phyloP scores from a whole-genome alignment of 2,329 filamentous ascomycete genomes.

The Cyphellophora europaea region DNA sequence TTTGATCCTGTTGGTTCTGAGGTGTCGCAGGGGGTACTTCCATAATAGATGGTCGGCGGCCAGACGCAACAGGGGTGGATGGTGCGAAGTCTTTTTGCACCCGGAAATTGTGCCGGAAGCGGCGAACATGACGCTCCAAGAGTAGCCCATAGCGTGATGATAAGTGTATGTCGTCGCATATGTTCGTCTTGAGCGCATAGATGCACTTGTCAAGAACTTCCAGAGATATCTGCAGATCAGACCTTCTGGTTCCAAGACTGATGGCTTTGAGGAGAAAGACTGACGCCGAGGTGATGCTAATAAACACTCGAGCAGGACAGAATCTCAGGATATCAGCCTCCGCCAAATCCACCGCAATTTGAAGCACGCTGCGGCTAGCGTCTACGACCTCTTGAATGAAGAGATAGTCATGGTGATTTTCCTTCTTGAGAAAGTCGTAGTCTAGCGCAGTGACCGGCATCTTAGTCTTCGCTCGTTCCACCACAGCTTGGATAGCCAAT shows the following conservation, averaged over 20 bases:
- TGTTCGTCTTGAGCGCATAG: slow-evolving; percentile 37
- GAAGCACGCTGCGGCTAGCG: slow-evolving; percentile 42
- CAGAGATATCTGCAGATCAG: slow-evolving; percentile 39
- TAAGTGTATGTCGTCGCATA: slow-evolving; percentile 43
- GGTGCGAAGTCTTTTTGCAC: slow-evolving; percentile 21
- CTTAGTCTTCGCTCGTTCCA: slow-evolving; percentile 36
- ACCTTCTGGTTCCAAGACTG: slow-evolving; percentile 40
- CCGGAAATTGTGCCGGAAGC: slow-evolving; percentile 28
- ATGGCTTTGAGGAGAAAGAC: slow-evolving; percentile 46
- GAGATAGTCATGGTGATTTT: slow-evolving; percentile 32
- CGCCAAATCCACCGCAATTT: slow-evolving; percentile 39
- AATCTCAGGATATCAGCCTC: slow-evolving; percentile 39
- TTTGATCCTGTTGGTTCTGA: neutral
- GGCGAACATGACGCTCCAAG: slow-evolving; percentile 36
- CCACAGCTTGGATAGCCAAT: slow-evolving; percentile 48
- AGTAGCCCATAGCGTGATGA: slow-evolving; percentile 42
- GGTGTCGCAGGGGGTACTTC: neutral
- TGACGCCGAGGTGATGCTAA: slow-evolving; percentile 45
- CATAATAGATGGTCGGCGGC: neutral
- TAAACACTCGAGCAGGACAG: slow-evolving; percentile 43
- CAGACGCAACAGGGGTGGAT: neutral
- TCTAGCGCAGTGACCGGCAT: neutral
- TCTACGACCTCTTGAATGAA: slow-evolving; percentile 50
- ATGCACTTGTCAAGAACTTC: slow-evolving; percentile 40
- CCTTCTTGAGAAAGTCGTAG: neutral